Conservation (phyloP, 1,139 yeast species). For the Taiozyma sp. region DNA sequence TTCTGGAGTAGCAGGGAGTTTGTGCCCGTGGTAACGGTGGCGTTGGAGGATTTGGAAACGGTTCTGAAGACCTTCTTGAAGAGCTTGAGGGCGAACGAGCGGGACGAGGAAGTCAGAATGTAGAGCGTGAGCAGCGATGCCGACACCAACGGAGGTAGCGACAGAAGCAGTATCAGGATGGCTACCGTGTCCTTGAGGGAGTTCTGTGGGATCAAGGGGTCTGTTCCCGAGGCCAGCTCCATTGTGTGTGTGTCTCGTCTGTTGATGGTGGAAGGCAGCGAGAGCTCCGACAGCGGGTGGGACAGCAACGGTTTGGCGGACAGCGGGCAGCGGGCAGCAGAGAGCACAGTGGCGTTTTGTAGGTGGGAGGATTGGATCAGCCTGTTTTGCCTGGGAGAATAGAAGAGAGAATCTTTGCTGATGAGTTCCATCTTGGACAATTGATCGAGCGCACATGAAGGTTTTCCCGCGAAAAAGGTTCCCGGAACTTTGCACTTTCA, state of each 20-base stretch:
- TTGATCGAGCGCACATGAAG: no score
- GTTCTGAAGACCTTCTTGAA: slow-evolving; percentile 27
- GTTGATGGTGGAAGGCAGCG: neutral
- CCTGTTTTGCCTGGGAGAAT: no score
- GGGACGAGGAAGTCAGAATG: slow-evolving; percentile 37
- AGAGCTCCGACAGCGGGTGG: neutral
- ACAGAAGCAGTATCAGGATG: slow-evolving; percentile 35
- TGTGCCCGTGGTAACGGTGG: neutral
- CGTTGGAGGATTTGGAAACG: neutral
- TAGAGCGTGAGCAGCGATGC: slow-evolving; percentile 34
- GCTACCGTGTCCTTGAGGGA: slow-evolving; percentile 43
- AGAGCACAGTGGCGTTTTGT: no score
- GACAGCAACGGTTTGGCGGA: neutral
- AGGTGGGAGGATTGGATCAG: no score
- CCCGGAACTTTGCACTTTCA: no score
- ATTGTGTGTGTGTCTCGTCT: neutral
- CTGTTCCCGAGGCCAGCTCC: neutral
- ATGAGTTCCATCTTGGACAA: no score
- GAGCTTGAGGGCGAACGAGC: slow-evolving; percentile 35
- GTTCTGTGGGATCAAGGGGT: slow-evolving; percentile 29
- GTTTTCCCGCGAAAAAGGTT: neutral
- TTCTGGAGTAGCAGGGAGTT: neutral
- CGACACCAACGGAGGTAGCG: slow-evolving; percentile 38
- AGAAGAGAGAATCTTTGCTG: no score
- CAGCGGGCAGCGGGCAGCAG: neutral